Evolutionary conservation across 352 stramenopile genomes (phyloP), one percentile per base, ranked within the genome.

Genomic region (Phytophthora multivora): DNA sequence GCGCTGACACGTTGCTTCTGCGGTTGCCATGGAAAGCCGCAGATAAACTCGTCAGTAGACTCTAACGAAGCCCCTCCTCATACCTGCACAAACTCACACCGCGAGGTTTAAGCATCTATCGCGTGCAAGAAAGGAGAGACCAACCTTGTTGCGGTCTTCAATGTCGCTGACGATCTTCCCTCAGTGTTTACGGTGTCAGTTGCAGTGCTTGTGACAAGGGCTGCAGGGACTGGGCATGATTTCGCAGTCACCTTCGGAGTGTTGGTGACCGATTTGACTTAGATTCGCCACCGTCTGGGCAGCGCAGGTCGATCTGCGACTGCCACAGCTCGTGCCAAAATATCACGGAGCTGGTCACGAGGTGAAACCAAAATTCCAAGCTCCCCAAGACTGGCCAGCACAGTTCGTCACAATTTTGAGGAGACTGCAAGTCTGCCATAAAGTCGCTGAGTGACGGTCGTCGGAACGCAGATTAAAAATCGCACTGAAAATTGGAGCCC

Each of bases 401-500:
- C n/a, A 16, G 55, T 56, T 43, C 41, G 31, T 40, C 46, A 46
- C 26, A 45, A 41, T 59, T 64, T 64, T 52, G 39, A 28, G 13
- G 33, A 25, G 25, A 30, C 38, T 35, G 21, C 16, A n/a, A 10
- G 52, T 28, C 21, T 15, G 43, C 10, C 18, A 56, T 38, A 28
- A 66, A 39, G 42, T 45, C 48, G 45, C 19, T 25, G 47, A 58
- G 46, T 59, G 59, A 58, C 19, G 38, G 45, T 59, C 41, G 43
- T 63, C 38, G 46, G 51, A 68, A 63, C 33, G 59, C 13, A 53
- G 46, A 58, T 68, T 63, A 68, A 67, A 33, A 63, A 51, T 26
- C 21, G 19, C 26, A 50, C 26, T 50, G 40, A 59, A 42, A 50
- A 28, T 52, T 58, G 51, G 43, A 51, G 49, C 42, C 5, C 50